Base-by-base conservation (phyloP, 306 rosid species). In the Vigna unguiculata region DNA sequence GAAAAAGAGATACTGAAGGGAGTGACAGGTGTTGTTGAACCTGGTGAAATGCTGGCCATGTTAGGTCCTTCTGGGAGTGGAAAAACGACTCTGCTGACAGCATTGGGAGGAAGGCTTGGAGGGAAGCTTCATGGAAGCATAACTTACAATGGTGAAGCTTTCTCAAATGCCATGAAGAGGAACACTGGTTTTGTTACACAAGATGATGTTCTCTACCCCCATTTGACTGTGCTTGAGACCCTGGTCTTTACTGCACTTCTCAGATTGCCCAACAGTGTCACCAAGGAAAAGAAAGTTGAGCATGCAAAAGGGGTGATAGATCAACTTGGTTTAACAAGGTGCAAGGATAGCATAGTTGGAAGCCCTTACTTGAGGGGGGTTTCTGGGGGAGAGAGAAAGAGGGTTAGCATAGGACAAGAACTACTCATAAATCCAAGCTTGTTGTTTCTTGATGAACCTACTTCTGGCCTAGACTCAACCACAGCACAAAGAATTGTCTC, bases 51-150 rank as follows among this genome's bases (percentile, higher is more conserved):
- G 72, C 70, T 93, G 19, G 98, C 96, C 22, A 91, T 91, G 94
- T 34, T 93, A 10, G 98, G 98, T 19, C 98, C 98, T 16, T 93
- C 98, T 0, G 98, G 98, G 13, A 89, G 95, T 20, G 98, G 98
- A 58, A 93, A 93, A 83, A 93, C 98, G 10, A 91, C 98, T 2
- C 85, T 93, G 0, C 74, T 93, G 2, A 88, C 93, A 4, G 93
- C 96, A 2, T 22, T 93, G 5, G 96, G 96, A 2, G 93, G 96
- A 1, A 80, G 96, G 8, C 85, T 88, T 9, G 82, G 86, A 5
- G 88, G 90, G 2, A 60, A 20, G 0, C 85, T 90, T 4, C 4
- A 9, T 2, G 98, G 85, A 9, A 64, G 17, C 13, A 72, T 82
- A 77, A 82, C 82, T 19, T 77, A 82, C 72, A 82, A 82, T 72